Conservation (phyloP, 192 early-diverging fungal genomes). For the Podochytrium sp. region DNA sequence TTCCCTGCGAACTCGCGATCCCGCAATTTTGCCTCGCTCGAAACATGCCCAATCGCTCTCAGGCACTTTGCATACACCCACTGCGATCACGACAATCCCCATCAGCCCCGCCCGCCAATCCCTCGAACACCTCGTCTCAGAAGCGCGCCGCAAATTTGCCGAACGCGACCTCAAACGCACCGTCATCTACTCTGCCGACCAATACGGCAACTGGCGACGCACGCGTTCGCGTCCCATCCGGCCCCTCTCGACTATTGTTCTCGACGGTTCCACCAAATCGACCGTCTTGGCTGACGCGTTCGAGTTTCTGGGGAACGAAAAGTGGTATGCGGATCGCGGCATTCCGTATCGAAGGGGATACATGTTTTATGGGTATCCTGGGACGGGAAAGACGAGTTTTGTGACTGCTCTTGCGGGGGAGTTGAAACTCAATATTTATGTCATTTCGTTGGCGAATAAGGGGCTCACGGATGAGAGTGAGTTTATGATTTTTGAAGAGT, state of each 20-base stretch:
- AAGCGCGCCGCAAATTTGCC: slow-evolving; percentile 58
- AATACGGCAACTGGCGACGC: slow-evolving; percentile 69
- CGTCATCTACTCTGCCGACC: slow-evolving; percentile 68
- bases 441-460: slow-evolving; percentile 68
- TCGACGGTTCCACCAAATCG: slow-evolving; percentile 37
- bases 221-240: slow-evolving; percentile 54
- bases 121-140: slow-evolving; percentile 55
- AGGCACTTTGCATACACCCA: slow-evolving; percentile 2
- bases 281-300: slow-evolving; percentile 42
- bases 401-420: slow-evolving; percentile 73
- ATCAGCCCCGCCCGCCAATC: slow-evolving; percentile 37
- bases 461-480: slow-evolving; percentile 66
- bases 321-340: slow-evolving; percentile 56
- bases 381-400: slow-evolving; percentile 74
- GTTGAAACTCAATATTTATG: slow-evolving; percentile 73
- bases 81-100: background rate
- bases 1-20: background rate
- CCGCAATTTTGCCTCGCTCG: background rate
- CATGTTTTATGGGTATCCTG: slow-evolving; percentile 72
- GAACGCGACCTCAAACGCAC: slow-evolving; percentile 64
- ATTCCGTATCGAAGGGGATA: slow-evolving; percentile 72
- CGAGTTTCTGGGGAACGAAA: slow-evolving; percentile 47
- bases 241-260: slow-evolving; percentile 48
- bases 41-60: background rate
- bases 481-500: slow-evolving; percentile 6